phyloP scores from a whole-genome alignment of 352 stramenopile species.

The Phytophthora palmivora region DNA sequence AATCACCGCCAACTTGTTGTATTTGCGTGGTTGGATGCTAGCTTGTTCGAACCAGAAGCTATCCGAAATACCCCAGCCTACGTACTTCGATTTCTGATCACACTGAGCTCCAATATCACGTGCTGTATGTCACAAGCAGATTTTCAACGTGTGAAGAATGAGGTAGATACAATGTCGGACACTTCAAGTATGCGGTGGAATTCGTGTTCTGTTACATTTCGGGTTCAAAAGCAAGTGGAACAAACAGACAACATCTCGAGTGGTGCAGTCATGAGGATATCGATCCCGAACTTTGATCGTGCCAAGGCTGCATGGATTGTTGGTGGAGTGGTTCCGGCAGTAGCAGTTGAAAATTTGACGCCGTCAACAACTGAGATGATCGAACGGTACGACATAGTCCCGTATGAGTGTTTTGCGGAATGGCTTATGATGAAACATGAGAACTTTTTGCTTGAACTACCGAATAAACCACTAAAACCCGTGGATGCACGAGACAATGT shows the following conservation, averaged over 20 bases:
- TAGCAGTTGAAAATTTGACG: constrained; percentile 20
- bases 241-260: constrained; percentile 43
- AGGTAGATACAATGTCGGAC: constrained; percentile 12
- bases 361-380: constrained; percentile 23
- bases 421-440: constrained; percentile 26
- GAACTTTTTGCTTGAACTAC: constrained; percentile 1
- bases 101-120: constrained; percentile 29
- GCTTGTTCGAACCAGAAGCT: constrained; percentile 40
- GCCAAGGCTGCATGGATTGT: constrained; percentile 21
- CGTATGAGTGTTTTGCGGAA: constrained; percentile 4
- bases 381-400: background rate
- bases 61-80: constrained; percentile 70
- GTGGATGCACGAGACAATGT: background rate
- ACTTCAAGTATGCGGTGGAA: constrained; percentile 19
- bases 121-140: constrained; percentile 34
- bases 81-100: constrained; percentile 53
- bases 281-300: constrained; percentile 5
- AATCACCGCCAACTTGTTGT: constrained; percentile 37
- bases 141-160: constrained; percentile 14
- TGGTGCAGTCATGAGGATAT: background rate
- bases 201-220: constrained; percentile 43
- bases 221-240: constrained; percentile 51
- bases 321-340: constrained; percentile 13
- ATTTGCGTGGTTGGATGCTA: constrained; percentile 57
- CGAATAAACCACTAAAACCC: background rate